A percentile compares a stretch with the other conserved stretches of the same genome.
These are phyloP conservation scores for Leccinellum albellum DNA, from an alignment of 768 basidiomycete species.

Conservation along the genomic window DNA sequence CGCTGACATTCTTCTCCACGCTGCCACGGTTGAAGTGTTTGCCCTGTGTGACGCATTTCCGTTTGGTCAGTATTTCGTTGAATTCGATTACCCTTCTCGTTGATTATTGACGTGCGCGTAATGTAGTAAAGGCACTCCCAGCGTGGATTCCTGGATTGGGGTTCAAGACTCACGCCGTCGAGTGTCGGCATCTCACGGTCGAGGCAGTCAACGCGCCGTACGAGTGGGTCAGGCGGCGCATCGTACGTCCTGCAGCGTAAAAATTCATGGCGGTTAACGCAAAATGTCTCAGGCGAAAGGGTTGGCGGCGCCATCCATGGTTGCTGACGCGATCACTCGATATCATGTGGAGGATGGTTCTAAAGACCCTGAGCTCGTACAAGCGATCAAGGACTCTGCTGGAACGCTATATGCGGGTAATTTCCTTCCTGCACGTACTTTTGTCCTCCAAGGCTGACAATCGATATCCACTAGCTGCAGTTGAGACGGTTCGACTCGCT, in stretches of 20 bases:
- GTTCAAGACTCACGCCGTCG: neutral
- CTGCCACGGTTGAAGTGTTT: neutral
- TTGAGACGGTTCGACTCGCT: neutral
- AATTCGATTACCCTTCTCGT: neutral
- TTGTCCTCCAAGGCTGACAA: neutral
- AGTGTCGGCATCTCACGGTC: neutral
- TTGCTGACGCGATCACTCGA: neutral
- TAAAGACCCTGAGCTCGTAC: neutral
- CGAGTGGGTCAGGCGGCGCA: neutral
- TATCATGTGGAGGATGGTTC: neutral
- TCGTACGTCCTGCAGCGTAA: neutral
- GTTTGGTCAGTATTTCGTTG: neutral
- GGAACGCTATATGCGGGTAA: neutral
- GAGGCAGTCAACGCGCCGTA: neutral
- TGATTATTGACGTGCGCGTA: neutral
- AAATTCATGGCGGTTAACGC: neutral
- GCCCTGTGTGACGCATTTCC: constrained; percentile 2
- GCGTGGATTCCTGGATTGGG: neutral
- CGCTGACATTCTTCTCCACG: constrained; percentile 3
- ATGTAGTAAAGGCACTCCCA: neutral
- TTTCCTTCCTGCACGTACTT: neutral
- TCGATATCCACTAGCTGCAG: neutral
- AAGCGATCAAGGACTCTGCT: neutral
- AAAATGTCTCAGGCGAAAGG: neutral
- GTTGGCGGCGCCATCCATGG: neutral